These are phyloP conservation scores for Lichtheimia ramosa DNA, from an alignment of 371 early-diverging fungal species.

Conservation along the genomic window DNA sequence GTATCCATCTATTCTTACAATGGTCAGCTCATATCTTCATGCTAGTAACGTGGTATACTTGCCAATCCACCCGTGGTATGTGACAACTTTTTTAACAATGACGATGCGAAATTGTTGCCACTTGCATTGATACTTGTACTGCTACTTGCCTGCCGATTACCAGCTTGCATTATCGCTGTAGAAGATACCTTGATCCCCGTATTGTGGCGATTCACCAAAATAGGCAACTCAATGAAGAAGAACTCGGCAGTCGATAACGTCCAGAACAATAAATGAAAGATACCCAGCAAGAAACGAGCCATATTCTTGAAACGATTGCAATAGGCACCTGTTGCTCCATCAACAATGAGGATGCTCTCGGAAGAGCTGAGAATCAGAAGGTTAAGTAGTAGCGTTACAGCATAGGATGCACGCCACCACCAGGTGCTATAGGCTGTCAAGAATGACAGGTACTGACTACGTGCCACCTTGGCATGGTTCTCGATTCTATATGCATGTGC, in stretches of 20 bases:
- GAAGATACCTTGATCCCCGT: background rate
- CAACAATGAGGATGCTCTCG: slow-evolving; percentile 7
- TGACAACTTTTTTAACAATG: too few species aligned
- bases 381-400: slow-evolving; percentile 40
- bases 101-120: too few species aligned
- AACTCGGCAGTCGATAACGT: slow-evolving; percentile 44
- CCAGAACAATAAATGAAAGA: slow-evolving; percentile 43
- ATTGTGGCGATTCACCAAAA: slow-evolving; percentile 43
- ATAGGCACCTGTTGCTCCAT: background rate
- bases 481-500: slow-evolving; percentile 27
- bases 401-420: slow-evolving; percentile 57
- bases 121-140: too few species aligned
- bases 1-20: slow-evolving; percentile 2
- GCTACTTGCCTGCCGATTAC: too few species aligned
- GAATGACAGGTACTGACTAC: slow-evolving; percentile 26
- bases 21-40: too few species aligned
- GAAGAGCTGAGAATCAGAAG: slow-evolving; percentile 34
- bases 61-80: too few species aligned
- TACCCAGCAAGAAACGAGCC: slow-evolving; percentile 23
- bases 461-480: slow-evolving; percentile 52
- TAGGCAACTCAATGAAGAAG: slow-evolving; percentile 51
- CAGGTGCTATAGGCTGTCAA: slow-evolving; percentile 43
- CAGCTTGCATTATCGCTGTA: too few species aligned
- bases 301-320: slow-evolving; percentile 2
- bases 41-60: too few species aligned